Conservation (phyloP, 139 green algal genomes). For the Volvox africanus region DNA sequence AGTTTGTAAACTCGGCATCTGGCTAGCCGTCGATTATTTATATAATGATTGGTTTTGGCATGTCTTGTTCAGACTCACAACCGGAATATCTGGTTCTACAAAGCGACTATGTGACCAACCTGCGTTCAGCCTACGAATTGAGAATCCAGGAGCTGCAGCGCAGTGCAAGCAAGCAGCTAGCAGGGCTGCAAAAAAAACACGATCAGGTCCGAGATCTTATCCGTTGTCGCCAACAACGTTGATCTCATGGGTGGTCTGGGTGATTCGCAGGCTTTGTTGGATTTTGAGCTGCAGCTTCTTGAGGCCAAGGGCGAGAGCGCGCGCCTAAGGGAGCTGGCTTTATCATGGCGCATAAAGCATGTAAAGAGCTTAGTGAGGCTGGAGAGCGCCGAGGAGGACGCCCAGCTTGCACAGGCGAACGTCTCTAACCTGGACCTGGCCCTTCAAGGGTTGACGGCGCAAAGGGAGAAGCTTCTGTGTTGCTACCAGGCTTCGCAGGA, state of each 20-base stretch:
- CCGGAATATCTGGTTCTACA: not conserved
- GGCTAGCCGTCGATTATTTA: no score
- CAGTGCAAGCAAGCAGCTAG: not conserved
- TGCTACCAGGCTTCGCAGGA: not conserved
- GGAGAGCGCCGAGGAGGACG: slow-evolving; percentile 56
- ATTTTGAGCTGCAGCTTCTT: not conserved
- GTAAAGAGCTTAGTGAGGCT: slow-evolving; percentile 54
- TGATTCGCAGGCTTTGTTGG: no score
- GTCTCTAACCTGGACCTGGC: not conserved
- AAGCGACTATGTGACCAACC: not conserved
- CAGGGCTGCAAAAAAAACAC: not conserved
- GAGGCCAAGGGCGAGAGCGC: no score
- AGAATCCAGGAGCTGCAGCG: not conserved
- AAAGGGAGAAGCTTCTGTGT: slow-evolving; percentile 11
- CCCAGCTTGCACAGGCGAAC: slow-evolving; percentile 29
- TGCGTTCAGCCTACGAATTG: not conserved
- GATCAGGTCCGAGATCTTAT: not conserved
- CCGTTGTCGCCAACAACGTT: not conserved
- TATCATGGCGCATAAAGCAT: slow-evolving; percentile 57
- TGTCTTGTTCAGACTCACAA: not conserved
- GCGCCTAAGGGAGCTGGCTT: slow-evolving; percentile 26
- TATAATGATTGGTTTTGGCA: no score
- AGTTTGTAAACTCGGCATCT: no score
- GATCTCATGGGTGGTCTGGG: no score
- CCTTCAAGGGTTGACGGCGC: not conserved